Conservation (phyloP, 805 yeast species). For the Ogataea nonfermentans region DNA sequence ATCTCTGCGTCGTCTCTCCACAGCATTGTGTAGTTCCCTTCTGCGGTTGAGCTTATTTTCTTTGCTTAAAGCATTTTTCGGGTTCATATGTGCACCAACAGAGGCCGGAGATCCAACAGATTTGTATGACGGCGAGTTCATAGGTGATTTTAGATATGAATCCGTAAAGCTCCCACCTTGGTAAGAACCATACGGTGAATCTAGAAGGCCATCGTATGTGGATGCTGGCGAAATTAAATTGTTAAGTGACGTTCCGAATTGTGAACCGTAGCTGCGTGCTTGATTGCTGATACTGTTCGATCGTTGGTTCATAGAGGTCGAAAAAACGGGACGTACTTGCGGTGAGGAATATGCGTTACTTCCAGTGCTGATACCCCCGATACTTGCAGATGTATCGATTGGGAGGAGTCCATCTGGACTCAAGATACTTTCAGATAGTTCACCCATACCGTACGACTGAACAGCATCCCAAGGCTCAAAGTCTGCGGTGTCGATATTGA, state of each 20-base stretch:
- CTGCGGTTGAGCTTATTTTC: constrained; percentile 76
- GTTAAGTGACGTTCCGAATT: constrained; percentile 32
- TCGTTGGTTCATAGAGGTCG: constrained; percentile 20
- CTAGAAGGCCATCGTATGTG: constrained; percentile 34
- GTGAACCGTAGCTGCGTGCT: constrained; percentile 31
- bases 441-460: constrained; percentile 13
- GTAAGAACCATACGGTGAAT: constrained; percentile 37
- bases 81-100: constrained; percentile 33
- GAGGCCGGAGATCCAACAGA: constrained; percentile 33
- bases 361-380: constrained; percentile 12
- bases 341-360: constrained; percentile 32
- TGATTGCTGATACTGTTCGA: constrained; percentile 26
- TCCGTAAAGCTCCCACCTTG: constrained; percentile 31
- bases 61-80: constrained; percentile 41
- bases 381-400: constrained; percentile 16
- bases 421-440: constrained; percentile 13
- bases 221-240: constrained; percentile 35
- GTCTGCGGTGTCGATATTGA: constrained; percentile 18
- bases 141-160: constrained; percentile 33
- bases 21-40: constrained; percentile 90
- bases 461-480: constrained; percentile 7
- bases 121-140: constrained; percentile 35
- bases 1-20: constrained; percentile 88
- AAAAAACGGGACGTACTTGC: constrained; percentile 22
- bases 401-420: constrained; percentile 17